Conservation (phyloP, 352 stramenopile genomes). For the Phytophthora multivora region DNA sequence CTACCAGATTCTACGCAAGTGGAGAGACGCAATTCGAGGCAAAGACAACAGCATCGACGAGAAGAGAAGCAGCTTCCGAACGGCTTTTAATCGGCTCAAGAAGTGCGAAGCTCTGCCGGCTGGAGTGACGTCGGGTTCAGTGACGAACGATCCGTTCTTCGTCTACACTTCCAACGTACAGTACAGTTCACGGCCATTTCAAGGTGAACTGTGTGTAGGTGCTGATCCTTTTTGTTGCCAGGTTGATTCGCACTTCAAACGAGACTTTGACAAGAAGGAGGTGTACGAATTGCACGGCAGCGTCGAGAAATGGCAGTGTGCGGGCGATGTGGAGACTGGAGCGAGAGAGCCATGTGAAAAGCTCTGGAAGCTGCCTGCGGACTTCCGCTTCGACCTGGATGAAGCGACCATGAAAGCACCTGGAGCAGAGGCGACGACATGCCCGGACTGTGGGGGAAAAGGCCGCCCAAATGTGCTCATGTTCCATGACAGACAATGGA, state of each 20-base stretch:
- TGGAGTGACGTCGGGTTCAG: slow-evolving; percentile 23
- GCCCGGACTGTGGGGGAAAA: slow-evolving; percentile 59
- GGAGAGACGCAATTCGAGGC: slow-evolving; percentile 38
- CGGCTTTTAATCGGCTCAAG: slow-evolving; percentile 46
- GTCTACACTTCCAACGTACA: slow-evolving; percentile 93
- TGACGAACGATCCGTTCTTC: slow-evolving; percentile 84
- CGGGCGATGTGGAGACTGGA: slow-evolving; percentile 50
- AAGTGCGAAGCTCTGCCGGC: slow-evolving; percentile 37
- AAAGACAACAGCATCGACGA: slow-evolving; percentile 27
- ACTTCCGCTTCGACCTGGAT: slow-evolving; percentile 73
- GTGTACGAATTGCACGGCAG: slow-evolving; percentile 91
- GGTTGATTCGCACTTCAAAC: slow-evolving; percentile 89
- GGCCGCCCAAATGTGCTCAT: slow-evolving; percentile 91
- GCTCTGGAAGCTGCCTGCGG: slow-evolving; percentile 57
- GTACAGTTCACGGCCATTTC: background rate
- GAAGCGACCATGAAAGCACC: slow-evolving; percentile 64
- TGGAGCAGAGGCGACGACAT: slow-evolving; percentile 41
- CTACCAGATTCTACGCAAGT: slow-evolving; percentile 70
- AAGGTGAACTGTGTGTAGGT: no score
- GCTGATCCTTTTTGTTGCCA: slow-evolving; percentile 11
- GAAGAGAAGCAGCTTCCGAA: slow-evolving; percentile 34
- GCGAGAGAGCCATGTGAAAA: slow-evolving; percentile 44
- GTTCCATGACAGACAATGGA: slow-evolving; percentile 90
- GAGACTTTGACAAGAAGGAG: slow-evolving; percentile 72
- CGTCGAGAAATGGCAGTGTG: slow-evolving; percentile 80